phyloP scores from a whole-genome alignment of 768 basidiomycete genomes.

The Ephemerocybe angulata region DNA sequence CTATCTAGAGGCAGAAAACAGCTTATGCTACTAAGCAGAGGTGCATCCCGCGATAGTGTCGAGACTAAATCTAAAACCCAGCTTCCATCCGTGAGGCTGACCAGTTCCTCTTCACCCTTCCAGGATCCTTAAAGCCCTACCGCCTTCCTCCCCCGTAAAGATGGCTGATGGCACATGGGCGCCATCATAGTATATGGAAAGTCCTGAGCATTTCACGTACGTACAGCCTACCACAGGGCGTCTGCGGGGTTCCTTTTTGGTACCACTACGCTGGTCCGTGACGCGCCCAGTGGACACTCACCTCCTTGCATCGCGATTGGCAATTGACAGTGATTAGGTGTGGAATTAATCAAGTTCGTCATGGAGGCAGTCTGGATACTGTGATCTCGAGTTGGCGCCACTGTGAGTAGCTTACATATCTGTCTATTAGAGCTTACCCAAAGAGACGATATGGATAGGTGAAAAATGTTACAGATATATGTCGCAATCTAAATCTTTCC shows the following conservation, averaged over 20 bases:
- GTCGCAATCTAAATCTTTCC: background rate
- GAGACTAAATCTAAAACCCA: background rate
- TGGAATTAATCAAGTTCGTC: constrained; percentile 5
- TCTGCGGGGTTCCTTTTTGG: background rate
- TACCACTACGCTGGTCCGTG: background rate
- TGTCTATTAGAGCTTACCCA: background rate
- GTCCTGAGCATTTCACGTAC: constrained; percentile 2
- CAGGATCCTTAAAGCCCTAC: background rate
- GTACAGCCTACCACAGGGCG: background rate
- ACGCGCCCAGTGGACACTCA: background rate
- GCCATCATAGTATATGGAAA: background rate
- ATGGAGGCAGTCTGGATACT: background rate
- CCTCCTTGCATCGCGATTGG: background rate
- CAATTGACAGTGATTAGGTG: background rate
- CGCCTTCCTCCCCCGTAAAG: background rate
- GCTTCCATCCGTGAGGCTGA: background rate
- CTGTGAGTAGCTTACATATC: background rate
- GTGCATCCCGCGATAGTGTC: background rate
- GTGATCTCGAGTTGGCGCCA: background rate
- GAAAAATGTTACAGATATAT: background rate
- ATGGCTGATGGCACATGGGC: background rate
- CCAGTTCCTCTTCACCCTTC: background rate
- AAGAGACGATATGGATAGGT: background rate
- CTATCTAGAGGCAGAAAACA: no score
- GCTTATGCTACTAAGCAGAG: background rate